These are phyloP conservation scores for Cordyceps farinosa DNA, from an alignment of 2,329 filamentous ascomycete genomes.

Conservation along the genomic window DNA sequence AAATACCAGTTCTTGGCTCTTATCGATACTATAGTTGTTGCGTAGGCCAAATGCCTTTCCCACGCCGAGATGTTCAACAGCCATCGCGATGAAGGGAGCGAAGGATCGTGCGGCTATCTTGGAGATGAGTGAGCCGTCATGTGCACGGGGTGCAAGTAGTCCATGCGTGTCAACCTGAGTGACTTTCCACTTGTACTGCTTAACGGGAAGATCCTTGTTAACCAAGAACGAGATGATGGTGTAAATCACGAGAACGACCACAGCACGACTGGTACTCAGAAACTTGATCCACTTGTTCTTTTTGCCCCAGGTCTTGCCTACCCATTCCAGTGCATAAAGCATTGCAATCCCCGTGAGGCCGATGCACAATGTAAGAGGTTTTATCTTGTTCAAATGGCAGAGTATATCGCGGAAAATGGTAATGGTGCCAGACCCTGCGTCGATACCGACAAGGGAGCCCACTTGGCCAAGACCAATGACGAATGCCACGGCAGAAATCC, in stretches of 20 bases:
- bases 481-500: constrained; percentile 63
- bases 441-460: constrained; percentile 55
- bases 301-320: constrained; percentile 56
- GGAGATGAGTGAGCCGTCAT: constrained; percentile 44
- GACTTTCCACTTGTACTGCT: constrained; percentile 50
- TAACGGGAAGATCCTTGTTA: constrained; percentile 49
- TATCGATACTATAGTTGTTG: constrained; percentile 61
- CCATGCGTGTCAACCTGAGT: constrained; percentile 55
- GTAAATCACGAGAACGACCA: constrained; percentile 58
- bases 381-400: constrained; percentile 51
- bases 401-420: constrained; percentile 58
- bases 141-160: constrained; percentile 48
- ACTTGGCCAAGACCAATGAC: constrained; percentile 65
- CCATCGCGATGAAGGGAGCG: constrained; percentile 58
- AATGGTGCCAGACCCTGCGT: constrained; percentile 50
- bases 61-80: constrained; percentile 62
- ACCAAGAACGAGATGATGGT: constrained; percentile 61
- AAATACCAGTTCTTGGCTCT: constrained; percentile 63
- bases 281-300: constrained; percentile 57
- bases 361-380: constrained; percentile 56
- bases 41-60: constrained; percentile 59
- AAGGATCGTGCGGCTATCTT: constrained; percentile 53
- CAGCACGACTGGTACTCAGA: constrained; percentile 56
- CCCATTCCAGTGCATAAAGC: constrained; percentile 53
- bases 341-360: constrained; percentile 56